Evolutionary conservation across 139 green algal genomes (phyloP).

Genomic region (Chlorokybus atmophyticus): DNA sequence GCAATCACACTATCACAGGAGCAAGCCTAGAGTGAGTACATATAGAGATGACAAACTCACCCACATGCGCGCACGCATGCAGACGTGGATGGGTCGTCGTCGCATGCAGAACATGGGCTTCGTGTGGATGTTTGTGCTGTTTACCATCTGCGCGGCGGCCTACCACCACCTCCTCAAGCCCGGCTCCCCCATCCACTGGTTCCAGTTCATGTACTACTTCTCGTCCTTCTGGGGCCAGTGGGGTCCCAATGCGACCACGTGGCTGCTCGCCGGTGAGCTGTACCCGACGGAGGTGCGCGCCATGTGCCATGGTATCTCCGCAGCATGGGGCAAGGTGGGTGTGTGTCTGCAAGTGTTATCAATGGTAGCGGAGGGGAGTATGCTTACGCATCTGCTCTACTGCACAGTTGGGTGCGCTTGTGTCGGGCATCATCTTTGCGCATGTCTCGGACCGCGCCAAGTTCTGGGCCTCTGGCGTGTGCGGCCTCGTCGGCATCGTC

Average conservation of each 20-base stretch:
- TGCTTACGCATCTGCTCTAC: constrained; percentile 21
- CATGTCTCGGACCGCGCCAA: too few relatives aligned
- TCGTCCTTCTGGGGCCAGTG: constrained; percentile 60
- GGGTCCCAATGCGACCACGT: constrained; percentile 40
- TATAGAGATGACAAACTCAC: too few relatives aligned
- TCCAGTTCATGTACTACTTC: constrained; percentile 67
- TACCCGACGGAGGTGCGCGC: constrained; percentile 53
- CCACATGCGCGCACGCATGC: too few relatives aligned
- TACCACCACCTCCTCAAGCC: constrained; percentile 32
- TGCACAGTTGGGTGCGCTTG: too few relatives aligned
- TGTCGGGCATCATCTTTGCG: too few relatives aligned
- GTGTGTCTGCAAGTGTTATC: too few relatives aligned
- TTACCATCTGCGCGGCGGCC: constrained; percentile 38
- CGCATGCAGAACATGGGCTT: constrained; percentile 45
- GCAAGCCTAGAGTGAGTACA: too few relatives aligned
- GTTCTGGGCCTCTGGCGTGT: too few relatives aligned
- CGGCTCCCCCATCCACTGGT: constrained; percentile 24
- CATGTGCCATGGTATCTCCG: constrained; percentile 40
- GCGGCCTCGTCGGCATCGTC: constrained; percentile 26
- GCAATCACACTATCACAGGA: too few relatives aligned
- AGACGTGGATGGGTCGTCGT: too few relatives aligned
- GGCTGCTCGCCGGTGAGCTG: constrained; percentile 42
- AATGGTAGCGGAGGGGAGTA: constrained; percentile 22
- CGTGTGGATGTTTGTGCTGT: constrained; percentile 40
- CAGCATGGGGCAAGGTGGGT: constrained; percentile 42